Evolutionary conservation across 306 rosid genomes (phyloP).

Genomic region (Quercus engelmannii): DNA sequence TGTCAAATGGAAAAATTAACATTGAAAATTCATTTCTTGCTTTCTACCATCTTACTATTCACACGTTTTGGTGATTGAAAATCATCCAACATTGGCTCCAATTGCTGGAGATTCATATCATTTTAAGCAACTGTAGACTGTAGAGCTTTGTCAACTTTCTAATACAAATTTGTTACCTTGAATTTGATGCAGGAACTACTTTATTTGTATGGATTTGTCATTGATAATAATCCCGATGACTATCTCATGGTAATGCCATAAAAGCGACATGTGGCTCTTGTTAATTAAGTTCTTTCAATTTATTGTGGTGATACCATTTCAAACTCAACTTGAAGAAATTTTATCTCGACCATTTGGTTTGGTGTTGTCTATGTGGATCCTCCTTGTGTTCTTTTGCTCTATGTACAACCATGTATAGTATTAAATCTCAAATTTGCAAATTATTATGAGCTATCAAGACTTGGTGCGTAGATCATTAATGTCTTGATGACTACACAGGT

Average conservation of each 20-base stretch:
- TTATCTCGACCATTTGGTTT: neutral
- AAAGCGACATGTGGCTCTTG: neutral
- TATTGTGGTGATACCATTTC: neutral
- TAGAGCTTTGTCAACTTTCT: conserved; percentile 12
- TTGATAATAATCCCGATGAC: conserved; percentile 82
- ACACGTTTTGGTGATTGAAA: neutral
- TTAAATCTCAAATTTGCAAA: neutral
- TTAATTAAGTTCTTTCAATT: neutral
- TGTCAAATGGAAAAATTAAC: neutral
- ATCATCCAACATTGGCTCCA: neutral
- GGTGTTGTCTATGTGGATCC: neutral
- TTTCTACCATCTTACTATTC: neutral
- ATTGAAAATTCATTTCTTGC: neutral
- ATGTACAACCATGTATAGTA: neutral
- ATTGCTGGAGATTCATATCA: neutral
- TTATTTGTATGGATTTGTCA: conserved; percentile 81
- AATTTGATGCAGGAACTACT: conserved; percentile 79
- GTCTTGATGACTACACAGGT: conserved; percentile 48
- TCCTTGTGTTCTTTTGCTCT: neutral
- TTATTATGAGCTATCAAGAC: conserved; percentile 3
- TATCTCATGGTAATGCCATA: conserved; percentile 82
- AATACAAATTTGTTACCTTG: conserved; percentile 15
- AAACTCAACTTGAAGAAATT: neutral
- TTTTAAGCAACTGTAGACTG: neutral
- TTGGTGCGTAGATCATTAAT: conserved; percentile 1